Percentiles rank a stretch among this genome's conserved stretches.
These are phyloP conservation scores for Penicillium sp. DNA, from an alignment of 2,329 filamentous ascomycete genomes.

Conservation along the genomic window DNA sequence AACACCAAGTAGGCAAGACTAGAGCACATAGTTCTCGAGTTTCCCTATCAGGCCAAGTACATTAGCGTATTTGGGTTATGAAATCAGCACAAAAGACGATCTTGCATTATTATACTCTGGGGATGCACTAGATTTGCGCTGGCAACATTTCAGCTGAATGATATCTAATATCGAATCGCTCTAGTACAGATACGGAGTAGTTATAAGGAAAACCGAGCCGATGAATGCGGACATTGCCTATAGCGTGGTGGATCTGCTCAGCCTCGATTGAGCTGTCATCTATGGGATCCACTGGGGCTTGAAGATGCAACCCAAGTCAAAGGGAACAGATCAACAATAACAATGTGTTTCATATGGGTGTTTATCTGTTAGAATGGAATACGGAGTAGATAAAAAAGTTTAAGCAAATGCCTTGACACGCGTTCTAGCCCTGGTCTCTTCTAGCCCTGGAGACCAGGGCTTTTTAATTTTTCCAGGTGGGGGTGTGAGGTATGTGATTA, in stretches of 20 bases:
- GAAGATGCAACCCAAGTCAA: not conserved
- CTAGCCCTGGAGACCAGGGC: too few species aligned
- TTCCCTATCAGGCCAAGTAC: not conserved
- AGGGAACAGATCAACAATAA: not conserved
- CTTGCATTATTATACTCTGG: not conserved
- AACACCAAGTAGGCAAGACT: not conserved
- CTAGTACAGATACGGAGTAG: not conserved
- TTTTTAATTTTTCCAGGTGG: not conserved
- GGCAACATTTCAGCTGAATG: conserved; percentile 1
- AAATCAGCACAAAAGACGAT: not conserved
- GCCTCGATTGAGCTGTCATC: conserved; percentile 2
- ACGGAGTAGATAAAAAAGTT: not conserved
- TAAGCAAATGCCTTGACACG: not conserved
- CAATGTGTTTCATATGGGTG: not conserved
- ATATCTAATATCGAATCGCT: not conserved
- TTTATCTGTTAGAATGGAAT: not conserved
- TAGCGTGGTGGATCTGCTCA: conserved; percentile 4
- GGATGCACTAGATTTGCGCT: not conserved
- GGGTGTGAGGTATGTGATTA: not conserved
- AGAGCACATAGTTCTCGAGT: not conserved
- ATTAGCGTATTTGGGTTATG: not conserved
- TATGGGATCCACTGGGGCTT: conserved; percentile 6
- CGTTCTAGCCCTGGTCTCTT: not conserved
- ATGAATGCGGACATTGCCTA: not conserved
- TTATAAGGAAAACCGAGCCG: not conserved